phyloP scores from a whole-genome alignment of 768 basidiomycete genomes.

The Russula virescens region DNA sequence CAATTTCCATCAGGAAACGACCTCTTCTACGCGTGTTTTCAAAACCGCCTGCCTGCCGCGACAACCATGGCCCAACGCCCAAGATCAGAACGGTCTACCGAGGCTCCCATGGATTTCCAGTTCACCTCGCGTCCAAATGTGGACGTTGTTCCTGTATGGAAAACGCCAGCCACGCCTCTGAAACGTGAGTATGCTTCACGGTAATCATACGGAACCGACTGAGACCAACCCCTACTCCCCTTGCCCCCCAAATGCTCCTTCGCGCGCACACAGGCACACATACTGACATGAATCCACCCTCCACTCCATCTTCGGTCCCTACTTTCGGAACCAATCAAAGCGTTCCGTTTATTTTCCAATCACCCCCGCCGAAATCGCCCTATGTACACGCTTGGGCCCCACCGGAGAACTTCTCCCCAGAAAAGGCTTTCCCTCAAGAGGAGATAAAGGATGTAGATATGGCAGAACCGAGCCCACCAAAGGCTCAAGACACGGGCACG shows the following conservation, averaged over 20 bases:
- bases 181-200: conserved; percentile 53
- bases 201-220: conserved; percentile 22
- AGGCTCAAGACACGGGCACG: conserved; percentile 34
- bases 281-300: conserved; percentile 39
- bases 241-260: conserved; percentile 20
- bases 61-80: conserved; percentile 11
- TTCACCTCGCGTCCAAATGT: conserved; percentile 63
- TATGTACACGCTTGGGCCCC: conserved; percentile 59
- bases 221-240: conserved; percentile 32
- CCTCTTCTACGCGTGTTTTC: conserved; percentile 13
- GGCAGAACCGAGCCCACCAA: conserved; percentile 62
- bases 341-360: conserved; percentile 69
- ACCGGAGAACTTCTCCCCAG: conserved; percentile 52
- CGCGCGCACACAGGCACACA: conserved; percentile 34
- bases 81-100: conserved; percentile 50
- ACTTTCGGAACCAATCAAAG: conserved; percentile 60
- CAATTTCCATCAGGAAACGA: not conserved
- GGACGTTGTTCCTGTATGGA: conserved; percentile 55
- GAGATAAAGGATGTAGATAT: conserved; percentile 71
- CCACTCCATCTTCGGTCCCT: conserved; percentile 35
- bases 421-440: conserved; percentile 52
- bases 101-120: conserved; percentile 88
- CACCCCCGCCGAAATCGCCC: conserved; percentile 40
- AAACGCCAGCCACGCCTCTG: conserved; percentile 49
- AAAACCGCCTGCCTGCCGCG: conserved; percentile 7